Evolutionary conservation across 352 stramenopile genomes (phyloP).

Genomic region (Pythium sp.): DNA sequence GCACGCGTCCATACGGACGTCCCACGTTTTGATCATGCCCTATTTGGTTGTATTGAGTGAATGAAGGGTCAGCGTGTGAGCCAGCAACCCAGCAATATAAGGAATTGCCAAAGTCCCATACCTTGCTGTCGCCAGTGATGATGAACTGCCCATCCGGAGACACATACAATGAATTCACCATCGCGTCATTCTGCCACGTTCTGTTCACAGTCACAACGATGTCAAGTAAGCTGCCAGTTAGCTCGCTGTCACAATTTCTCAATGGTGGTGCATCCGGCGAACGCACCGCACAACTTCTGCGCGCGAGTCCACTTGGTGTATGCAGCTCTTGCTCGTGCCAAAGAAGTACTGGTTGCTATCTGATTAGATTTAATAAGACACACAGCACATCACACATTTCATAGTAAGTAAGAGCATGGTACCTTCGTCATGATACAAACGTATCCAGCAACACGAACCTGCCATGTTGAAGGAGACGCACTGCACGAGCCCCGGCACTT

Average conservation of each 20-base stretch:
- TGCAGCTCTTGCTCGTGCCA: conserved; percentile 75
- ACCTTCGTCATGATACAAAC: not conserved
- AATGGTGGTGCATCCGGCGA: not conserved
- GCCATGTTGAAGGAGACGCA: conserved; percentile 82
- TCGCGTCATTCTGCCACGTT: conserved; percentile 81
- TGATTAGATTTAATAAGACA: conserved; percentile 15
- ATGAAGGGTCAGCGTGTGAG: not conserved
- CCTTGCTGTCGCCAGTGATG: conserved; percentile 83
- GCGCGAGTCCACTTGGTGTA: conserved; percentile 74
- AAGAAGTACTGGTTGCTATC: conserved; percentile 83
- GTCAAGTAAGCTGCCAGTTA: not conserved
- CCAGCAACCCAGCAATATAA: not conserved
- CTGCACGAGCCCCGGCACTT: conserved; percentile 80
- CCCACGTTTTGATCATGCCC: conserved; percentile 87
- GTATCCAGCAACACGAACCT: conserved; percentile 25
- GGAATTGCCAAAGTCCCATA: conserved; percentile 7
- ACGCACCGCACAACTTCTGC: conserved; percentile 35
- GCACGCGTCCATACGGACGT: conserved; percentile 77
- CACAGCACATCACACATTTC: not conserved
- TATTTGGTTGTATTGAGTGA: conserved; percentile 7
- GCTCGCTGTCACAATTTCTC: not conserved
- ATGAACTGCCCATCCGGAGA: conserved; percentile 72
- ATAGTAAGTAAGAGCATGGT: not conserved
- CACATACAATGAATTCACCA: conserved; percentile 86
- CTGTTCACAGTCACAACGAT: conserved; percentile 20